Percentiles rank a stretch among this genome's conserved stretches.
These are phyloP conservation scores for Boletus rubropictus DNA, from an alignment of 768 basidiomycete species.

Conservation along the genomic window DNA sequence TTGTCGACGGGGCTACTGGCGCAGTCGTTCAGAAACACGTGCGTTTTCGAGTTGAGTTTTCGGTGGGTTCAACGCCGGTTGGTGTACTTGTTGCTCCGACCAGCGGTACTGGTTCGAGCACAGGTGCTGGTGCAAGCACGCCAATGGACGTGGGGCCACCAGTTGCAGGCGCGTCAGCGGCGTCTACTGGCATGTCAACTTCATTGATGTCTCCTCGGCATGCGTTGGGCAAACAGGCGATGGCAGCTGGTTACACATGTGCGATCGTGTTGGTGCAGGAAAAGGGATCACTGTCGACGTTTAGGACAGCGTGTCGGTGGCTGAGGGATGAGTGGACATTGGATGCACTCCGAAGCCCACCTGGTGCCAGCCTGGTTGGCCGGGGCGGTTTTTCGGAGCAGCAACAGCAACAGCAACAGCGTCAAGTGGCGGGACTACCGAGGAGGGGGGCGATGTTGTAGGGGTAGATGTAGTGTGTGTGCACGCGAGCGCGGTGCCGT, in stretches of 20 bases:
- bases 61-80: slow-evolving; percentile 23
- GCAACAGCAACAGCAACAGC: slow-evolving; percentile 17
- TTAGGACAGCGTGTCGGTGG: slow-evolving; percentile 69
- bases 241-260: slow-evolving; percentile 40
- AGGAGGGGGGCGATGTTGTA: slow-evolving; percentile 31
- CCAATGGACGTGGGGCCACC: not conserved
- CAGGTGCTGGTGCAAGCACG: slow-evolving; percentile 14
- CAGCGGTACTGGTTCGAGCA: slow-evolving; percentile 12
- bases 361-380: slow-evolving; percentile 21
- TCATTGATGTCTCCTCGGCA: slow-evolving; percentile 25
- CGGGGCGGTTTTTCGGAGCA: slow-evolving; percentile 39
- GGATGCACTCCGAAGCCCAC: slow-evolving; percentile 31
- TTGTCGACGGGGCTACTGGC: slow-evolving; percentile 35
- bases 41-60: slow-evolving; percentile 81
- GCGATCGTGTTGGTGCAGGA: slow-evolving; percentile 78
- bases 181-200: slow-evolving; percentile 21
- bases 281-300: slow-evolving; percentile 86
- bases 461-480: not conserved
- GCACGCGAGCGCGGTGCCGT: no score
- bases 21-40: slow-evolving; percentile 61
- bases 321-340: slow-evolving; percentile 65
- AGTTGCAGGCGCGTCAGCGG: slow-evolving; percentile 11
- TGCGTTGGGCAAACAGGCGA: slow-evolving; percentile 23
- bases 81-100: slow-evolving; percentile 20
- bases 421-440: not conserved